phyloP scores from a whole-genome alignment of 768 basidiomycete species.

The Russula abietina region DNA sequence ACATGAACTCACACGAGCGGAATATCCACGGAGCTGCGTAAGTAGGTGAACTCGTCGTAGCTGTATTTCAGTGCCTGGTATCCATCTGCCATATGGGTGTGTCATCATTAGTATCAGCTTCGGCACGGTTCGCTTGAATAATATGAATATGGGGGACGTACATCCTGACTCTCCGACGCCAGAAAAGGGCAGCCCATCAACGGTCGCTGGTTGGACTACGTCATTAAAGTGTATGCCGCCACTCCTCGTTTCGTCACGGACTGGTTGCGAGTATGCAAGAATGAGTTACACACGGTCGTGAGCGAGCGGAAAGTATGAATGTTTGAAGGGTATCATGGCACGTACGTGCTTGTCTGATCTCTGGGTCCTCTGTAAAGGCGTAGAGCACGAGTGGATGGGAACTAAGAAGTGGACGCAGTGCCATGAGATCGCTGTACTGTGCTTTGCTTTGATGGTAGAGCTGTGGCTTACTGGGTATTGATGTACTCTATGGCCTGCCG shows the following conservation, averaged over 20 bases:
- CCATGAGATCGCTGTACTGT: neutral
- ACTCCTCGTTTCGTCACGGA: constrained; percentile 30
- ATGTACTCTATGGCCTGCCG: constrained; percentile 53
- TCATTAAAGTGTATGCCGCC: constrained; percentile 35
- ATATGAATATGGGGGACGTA: constrained; percentile 15
- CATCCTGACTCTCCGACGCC: constrained; percentile 32
- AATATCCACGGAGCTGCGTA: constrained; percentile 45
- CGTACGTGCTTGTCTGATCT: constrained; percentile 20
- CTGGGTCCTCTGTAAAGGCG: constrained; percentile 20
- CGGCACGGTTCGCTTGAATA: neutral
- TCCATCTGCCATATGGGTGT: constrained; percentile 27
- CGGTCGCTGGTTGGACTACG: constrained; percentile 26
- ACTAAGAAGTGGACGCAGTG: neutral
- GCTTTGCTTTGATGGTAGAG: neutral
- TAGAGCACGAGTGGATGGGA: constrained; percentile 22
- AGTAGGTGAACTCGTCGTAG: constrained; percentile 44
- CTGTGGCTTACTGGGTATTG: constrained; percentile 40
- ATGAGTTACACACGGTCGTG: neutral
- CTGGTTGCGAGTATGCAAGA: constrained; percentile 15
- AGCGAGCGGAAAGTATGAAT: neutral
- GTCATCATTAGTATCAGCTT: neutral
- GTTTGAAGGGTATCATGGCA: neutral
- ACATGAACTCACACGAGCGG: constrained; percentile 47
- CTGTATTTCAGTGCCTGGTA: constrained; percentile 26
- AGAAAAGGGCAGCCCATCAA: constrained; percentile 26